phyloP scores from a whole-genome alignment of 2,329 filamentous ascomycete species.

The Plenodomus lindquistii region DNA sequence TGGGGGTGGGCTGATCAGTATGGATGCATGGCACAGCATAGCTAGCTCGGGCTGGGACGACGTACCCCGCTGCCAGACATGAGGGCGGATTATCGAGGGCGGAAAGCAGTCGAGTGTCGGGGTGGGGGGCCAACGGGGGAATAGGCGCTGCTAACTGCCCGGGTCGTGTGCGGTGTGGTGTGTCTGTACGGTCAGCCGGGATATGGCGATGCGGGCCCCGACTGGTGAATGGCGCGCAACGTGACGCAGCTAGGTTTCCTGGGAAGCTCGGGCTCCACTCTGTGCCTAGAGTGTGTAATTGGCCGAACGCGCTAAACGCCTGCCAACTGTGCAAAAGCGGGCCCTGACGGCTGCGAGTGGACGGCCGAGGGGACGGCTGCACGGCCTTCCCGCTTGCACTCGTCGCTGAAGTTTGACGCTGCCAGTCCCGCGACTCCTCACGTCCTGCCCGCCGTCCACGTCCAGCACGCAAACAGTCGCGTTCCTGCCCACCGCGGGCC shows the following conservation, averaged over 20 bases:
- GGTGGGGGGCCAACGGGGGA: conserved; percentile 1
- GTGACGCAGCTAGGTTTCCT: conserved; percentile 24
- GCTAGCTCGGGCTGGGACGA: conserved; percentile 3
- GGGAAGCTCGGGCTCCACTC: conserved; percentile 13
- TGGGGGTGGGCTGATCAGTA: conserved; percentile 45
- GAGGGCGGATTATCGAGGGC: conserved; percentile 23
- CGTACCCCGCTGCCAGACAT: conserved; percentile 61
- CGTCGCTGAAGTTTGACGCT: conserved; percentile 21
- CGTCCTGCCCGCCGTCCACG: conserved; percentile 25
- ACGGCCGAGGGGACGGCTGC: not conserved
- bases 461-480: conserved; percentile 21
- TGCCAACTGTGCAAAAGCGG: conserved; percentile 17
- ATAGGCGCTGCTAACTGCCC: conserved; percentile 5
- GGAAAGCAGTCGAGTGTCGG: not conserved
- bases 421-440: conserved; percentile 9
- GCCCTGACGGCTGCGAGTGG: conserved; percentile 10
- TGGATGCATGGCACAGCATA: not conserved
- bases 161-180: not conserved
- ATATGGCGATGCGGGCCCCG: not conserved
- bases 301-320: conserved; percentile 20
- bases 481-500: conserved; percentile 38
- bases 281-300: too few species aligned
- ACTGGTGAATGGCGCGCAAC: conserved; percentile 6
- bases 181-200: not conserved
- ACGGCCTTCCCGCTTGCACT: conserved; percentile 7